These are phyloP conservation scores for Didymella keratinophila DNA, from an alignment of 2,329 filamentous ascomycete species.

Conservation along the genomic window DNA sequence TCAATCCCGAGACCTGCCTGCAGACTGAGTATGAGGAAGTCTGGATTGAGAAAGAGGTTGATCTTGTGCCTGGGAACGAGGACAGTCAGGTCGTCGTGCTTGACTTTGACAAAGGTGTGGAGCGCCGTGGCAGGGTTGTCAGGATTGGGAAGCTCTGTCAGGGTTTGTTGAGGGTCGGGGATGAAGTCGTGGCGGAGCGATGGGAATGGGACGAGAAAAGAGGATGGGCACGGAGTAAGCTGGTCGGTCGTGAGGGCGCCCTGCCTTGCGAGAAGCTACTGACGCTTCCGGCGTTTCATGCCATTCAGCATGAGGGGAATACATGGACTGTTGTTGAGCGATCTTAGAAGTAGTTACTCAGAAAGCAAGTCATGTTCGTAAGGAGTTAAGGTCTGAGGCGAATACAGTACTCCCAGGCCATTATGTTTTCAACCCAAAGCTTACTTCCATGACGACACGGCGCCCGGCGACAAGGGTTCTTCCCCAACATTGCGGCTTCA, in stretches of 20 bases:
- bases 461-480: no score
- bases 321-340: background rate
- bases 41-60: background rate
- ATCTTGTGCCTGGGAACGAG: background rate
- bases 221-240: background rate
- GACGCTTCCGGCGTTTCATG: no score
- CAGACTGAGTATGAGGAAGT: background rate
- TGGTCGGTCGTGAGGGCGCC: background rate
- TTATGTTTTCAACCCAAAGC: no score
- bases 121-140: background rate
- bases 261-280: background rate
- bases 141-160: background rate
- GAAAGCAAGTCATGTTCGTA: background rate
- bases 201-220: background rate
- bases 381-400: no score
- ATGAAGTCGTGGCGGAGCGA: background rate
- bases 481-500: no score
- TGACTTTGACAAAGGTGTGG: background rate
- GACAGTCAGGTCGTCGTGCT: background rate
- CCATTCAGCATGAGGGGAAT: background rate
- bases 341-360: background rate
- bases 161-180: background rate
- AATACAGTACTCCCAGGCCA: no score
- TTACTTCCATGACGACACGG: no score
- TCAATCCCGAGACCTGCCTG: background rate